These are phyloP conservation scores for Thalassiosira hispida DNA, from an alignment of 352 stramenopile species.

Conservation along the genomic window DNA sequence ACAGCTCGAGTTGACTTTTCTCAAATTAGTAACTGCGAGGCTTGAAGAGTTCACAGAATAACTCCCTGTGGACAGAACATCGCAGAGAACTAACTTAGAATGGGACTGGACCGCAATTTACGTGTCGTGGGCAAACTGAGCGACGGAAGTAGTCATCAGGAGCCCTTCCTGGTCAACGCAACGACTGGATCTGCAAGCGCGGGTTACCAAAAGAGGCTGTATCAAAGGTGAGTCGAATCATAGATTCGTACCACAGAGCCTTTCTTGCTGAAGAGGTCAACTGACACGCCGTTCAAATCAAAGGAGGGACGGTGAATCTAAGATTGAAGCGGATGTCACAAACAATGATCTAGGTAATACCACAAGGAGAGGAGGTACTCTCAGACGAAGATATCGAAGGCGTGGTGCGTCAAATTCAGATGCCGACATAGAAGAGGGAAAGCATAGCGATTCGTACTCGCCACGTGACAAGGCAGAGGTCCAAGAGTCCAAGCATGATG, in stretches of 20 bases:
- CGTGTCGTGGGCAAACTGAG: neutral
- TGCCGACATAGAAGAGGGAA: slow-evolving; percentile 25
- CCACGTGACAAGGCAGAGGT: slow-evolving; percentile 10
- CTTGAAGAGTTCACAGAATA: too few relatives aligned
- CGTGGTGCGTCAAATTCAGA: slow-evolving; percentile 21
- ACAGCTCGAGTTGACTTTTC: too few relatives aligned
- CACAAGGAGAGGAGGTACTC: slow-evolving; percentile 23
- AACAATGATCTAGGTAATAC: slow-evolving; percentile 17
- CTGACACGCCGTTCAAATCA: too few relatives aligned
- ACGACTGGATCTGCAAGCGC: slow-evolving; percentile 21
- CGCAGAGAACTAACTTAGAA: too few relatives aligned
- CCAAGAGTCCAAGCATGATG: slow-evolving; percentile 35
- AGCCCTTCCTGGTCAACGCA: slow-evolving; percentile 50
- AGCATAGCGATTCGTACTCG: slow-evolving; percentile 17
- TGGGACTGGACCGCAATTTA: too few relatives aligned
- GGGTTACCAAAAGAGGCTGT: neutral
- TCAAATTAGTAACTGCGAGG: too few relatives aligned
- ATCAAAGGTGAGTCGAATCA: slow-evolving; percentile 7
- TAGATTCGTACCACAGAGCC: neutral
- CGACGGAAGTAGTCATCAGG: neutral
- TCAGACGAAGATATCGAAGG: slow-evolving; percentile 43
- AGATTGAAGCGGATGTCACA: slow-evolving; percentile 12
- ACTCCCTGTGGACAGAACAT: neutral
- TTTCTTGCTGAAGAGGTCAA: neutral
- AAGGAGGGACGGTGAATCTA: slow-evolving; percentile 19